Conservation (phyloP, 2,329 filamentous ascomycete species). For the Zymoseptoria passerinii region DNA sequence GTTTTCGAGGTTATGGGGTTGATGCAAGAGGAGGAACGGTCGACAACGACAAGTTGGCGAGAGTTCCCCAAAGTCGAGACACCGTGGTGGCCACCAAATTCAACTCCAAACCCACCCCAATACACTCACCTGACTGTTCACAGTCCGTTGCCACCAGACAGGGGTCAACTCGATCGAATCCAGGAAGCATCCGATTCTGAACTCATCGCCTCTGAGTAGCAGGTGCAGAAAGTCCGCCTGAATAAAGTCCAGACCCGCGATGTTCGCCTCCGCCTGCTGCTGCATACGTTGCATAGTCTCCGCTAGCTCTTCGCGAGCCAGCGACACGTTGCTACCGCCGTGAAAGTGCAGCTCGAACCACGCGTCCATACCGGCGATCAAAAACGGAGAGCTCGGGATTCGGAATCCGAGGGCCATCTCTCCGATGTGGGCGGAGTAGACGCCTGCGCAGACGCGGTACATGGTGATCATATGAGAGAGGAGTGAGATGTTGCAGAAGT, state of each 20-base stretch:
- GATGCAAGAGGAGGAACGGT: too few relatives aligned
- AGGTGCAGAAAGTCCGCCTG: not conserved
- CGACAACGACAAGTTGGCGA: too few relatives aligned
- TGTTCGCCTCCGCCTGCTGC: not conserved
- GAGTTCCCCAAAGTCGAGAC: too few relatives aligned
- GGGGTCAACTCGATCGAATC: not conserved
- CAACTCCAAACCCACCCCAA: too few relatives aligned
- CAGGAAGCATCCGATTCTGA: not conserved
- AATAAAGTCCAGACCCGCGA: not conserved
- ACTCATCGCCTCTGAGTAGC: not conserved
- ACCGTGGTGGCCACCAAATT: too few relatives aligned
- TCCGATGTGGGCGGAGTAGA: not conserved
- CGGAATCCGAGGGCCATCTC: too few relatives aligned
- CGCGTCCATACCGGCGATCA: not conserved
- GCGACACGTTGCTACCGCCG: not conserved
- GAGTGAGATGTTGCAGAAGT: not conserved
- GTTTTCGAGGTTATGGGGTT: too few relatives aligned
- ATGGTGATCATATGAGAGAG: not conserved
- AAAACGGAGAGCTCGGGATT: too few relatives aligned
- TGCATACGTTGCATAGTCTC: not conserved
- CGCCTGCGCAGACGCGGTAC: not conserved
- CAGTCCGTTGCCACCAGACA: not conserved
- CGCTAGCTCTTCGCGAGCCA: not conserved
- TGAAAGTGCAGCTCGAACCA: not conserved
- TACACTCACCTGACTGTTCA: not conserved